phyloP scores from a whole-genome alignment of 352 stramenopile genomes.

The Pilasporangium apinafurcum region DNA sequence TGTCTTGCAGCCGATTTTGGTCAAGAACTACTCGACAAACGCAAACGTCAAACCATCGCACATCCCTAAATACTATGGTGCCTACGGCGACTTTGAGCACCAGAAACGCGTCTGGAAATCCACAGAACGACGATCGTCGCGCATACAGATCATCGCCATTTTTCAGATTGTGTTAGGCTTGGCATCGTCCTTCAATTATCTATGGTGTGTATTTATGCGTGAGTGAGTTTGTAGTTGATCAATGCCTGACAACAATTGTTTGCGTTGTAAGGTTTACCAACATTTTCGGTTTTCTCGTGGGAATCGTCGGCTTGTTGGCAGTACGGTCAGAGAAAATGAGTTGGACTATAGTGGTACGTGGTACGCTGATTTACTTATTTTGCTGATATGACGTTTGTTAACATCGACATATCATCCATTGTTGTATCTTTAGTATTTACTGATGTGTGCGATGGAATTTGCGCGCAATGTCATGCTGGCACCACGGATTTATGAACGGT shows the following conservation, averaged over 20 bases:
- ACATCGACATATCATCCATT: not conserved
- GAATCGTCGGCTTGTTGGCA: conserved; percentile 56
- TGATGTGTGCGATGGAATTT: conserved; percentile 68
- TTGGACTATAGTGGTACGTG: conserved; percentile 67
- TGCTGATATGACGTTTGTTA: not conserved
- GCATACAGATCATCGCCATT: conserved; percentile 55
- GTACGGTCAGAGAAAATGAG: conserved; percentile 72
- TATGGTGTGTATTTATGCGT: conserved; percentile 29
- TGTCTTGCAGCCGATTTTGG: conserved; percentile 5
- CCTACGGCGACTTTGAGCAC: conserved; percentile 73
- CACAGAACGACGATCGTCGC: conserved; percentile 49
- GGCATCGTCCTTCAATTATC: conserved; percentile 57
- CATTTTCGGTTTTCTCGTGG: conserved; percentile 65
- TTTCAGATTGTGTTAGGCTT: conserved; percentile 55
- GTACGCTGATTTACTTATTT: conserved; percentile 4
- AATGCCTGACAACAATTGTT: not conserved
- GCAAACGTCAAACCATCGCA: no score
- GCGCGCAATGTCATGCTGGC: conserved; percentile 61
- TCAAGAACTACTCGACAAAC: conserved; percentile 9
- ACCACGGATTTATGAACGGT: conserved; percentile 57
- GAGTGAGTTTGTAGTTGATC: not conserved
- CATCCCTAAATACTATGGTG: no score
- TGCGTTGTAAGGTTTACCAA: conserved; percentile 40
- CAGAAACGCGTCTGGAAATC: conserved; percentile 73
- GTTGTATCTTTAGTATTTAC: conserved; percentile 35